Conservation (phyloP, 768 basidiomycete species). For the Trametes meyenii region DNA sequence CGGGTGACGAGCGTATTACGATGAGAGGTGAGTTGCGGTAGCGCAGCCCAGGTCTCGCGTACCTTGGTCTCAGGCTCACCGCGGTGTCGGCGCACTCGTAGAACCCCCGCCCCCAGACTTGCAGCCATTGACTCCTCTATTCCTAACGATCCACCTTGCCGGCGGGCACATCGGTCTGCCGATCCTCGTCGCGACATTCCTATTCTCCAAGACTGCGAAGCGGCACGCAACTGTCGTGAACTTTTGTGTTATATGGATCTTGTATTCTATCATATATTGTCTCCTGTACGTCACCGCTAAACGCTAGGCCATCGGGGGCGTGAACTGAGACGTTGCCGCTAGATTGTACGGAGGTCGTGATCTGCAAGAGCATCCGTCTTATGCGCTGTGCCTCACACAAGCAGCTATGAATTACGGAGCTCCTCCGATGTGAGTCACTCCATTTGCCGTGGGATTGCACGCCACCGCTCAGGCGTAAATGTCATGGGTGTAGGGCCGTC, state of each 20-base stretch:
- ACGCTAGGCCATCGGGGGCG: too few relatives aligned
- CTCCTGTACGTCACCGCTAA: constrained; percentile 48
- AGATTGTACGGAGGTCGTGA: constrained; percentile 39
- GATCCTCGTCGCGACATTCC: constrained; percentile 48
- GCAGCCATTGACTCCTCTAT: constrained; percentile 39
- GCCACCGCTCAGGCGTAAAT: not conserved
- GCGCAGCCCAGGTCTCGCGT: constrained; percentile 7
- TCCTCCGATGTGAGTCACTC: constrained; percentile 50
- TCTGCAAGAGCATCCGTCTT: constrained; percentile 31
- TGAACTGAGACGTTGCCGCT: not conserved
- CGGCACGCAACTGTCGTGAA: constrained; percentile 59
- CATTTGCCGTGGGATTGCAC: not conserved
- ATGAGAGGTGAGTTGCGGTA: constrained; percentile 9
- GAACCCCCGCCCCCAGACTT: constrained; percentile 15
- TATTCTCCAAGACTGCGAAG: constrained; percentile 44
- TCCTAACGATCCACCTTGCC: constrained; percentile 49
- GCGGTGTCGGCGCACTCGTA: constrained; percentile 11
- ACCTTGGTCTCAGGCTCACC: constrained; percentile 1
- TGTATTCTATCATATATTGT: constrained; percentile 56
- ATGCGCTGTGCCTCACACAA: constrained; percentile 50
- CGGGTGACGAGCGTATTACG: constrained; percentile 3
- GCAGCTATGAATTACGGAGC: constrained; percentile 56
- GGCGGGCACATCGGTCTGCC: constrained; percentile 59
- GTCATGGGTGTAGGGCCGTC: constrained; percentile 38
- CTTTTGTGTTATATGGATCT: constrained; percentile 57